Evolutionary conservation across 768 basidiomycete genomes (phyloP).

Genomic region (Suillus americanus): DNA sequence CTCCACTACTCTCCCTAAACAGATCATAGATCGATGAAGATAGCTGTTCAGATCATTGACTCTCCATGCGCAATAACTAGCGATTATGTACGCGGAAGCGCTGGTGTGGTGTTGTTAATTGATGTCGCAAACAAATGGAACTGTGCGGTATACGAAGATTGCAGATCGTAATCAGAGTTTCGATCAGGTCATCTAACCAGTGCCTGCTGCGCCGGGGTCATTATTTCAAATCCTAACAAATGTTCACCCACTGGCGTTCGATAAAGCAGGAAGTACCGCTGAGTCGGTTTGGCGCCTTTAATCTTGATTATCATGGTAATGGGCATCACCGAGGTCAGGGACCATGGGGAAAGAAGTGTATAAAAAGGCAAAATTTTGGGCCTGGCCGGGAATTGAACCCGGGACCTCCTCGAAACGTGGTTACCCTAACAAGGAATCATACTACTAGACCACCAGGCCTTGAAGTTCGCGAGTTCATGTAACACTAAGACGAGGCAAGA

Average conservation of each 20-base stretch:
- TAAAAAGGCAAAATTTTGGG: slow-evolving; percentile 31
- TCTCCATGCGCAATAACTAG: background rate
- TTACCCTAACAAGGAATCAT: slow-evolving; percentile 41
- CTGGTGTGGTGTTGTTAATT: background rate
- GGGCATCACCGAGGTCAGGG: too few species aligned
- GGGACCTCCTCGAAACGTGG: slow-evolving; percentile 64
- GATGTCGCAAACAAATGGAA: background rate
- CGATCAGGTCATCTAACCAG: background rate
- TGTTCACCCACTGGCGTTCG: background rate
- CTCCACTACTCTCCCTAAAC: background rate
- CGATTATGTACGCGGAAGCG: background rate
- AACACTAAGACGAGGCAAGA: background rate
- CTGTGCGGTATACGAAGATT: background rate
- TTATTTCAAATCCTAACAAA: background rate
- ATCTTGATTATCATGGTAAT: background rate
- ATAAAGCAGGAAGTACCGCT: background rate
- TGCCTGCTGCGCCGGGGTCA: background rate
- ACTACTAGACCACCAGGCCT: slow-evolving; percentile 43
- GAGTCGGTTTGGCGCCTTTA: background rate
- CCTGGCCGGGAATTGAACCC: slow-evolving; percentile 81
- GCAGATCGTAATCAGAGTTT: background rate
- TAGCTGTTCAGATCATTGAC: background rate
- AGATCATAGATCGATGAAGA: background rate
- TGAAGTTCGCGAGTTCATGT: background rate
- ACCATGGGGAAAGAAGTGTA: background rate